These are phyloP conservation scores for Ceriops tagal DNA, from an alignment of 345 rosid genomes.

Conservation along the genomic window DNA sequence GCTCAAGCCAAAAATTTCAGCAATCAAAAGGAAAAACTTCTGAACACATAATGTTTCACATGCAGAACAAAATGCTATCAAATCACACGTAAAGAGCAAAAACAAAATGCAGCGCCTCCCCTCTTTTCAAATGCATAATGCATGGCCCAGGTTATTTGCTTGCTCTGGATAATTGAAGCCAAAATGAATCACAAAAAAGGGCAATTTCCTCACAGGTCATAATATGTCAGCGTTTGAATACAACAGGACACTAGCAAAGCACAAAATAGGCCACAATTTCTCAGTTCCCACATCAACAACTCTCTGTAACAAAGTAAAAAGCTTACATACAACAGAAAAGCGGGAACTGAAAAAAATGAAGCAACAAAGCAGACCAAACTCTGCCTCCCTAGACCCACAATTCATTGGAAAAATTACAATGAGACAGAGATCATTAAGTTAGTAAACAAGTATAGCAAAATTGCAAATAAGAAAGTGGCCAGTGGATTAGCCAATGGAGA, in stretches of 20 bases:
- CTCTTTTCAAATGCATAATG: not conserved
- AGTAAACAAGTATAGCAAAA: constrained; percentile 23
- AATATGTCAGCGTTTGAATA: not conserved
- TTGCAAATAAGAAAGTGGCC: constrained; percentile 17
- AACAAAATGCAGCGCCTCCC: not conserved
- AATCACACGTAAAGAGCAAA: not conserved
- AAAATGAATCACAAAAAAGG: not conserved
- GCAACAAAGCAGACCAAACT: constrained; percentile 19
- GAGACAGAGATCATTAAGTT: constrained; percentile 25
- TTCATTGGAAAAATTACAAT: constrained; percentile 26
- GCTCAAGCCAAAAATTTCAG: too few relatives aligned
- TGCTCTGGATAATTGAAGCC: not conserved
- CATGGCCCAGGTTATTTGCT: not conserved
- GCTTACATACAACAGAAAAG: constrained; percentile 20
- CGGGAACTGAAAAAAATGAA: constrained; percentile 7
- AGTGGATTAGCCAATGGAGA: constrained; percentile 32
- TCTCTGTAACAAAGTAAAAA: constrained; percentile 14
- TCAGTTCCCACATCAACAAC: constrained; percentile 3
- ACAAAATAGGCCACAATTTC: not conserved
- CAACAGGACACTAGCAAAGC: constrained; percentile 7
- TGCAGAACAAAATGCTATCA: too few relatives aligned
- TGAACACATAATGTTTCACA: too few relatives aligned
- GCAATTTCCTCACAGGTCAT: constrained; percentile 1
- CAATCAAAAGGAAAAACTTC: too few relatives aligned
- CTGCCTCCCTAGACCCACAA: constrained; percentile 5